These are phyloP conservation scores for Trichoderma koningii DNA, from an alignment of 2,329 filamentous ascomycete genomes.

Conservation along the genomic window DNA sequence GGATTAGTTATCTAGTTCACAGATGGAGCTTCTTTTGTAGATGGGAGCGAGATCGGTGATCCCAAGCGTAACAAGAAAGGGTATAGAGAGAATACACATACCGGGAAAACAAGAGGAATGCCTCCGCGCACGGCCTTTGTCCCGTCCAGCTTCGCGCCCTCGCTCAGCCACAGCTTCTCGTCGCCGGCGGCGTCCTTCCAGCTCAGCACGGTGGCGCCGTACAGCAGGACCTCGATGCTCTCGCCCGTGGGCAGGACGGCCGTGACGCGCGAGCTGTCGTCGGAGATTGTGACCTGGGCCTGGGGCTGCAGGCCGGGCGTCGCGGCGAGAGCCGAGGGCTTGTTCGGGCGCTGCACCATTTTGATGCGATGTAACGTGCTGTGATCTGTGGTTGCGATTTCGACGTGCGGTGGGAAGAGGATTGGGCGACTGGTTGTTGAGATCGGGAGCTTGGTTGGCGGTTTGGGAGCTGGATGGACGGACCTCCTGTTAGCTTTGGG, in stretches of 20 bases:
- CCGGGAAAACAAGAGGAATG: slow-evolving; percentile 90
- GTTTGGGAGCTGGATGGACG: background rate
- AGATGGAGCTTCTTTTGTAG: background rate
- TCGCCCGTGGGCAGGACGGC: slow-evolving; percentile 84
- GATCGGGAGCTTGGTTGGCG: background rate
- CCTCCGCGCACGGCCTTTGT: slow-evolving; percentile 88
- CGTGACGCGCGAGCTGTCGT: slow-evolving; percentile 71
- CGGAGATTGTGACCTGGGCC: slow-evolving; percentile 72
- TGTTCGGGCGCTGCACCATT: slow-evolving; percentile 85
- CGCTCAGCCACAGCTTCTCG: slow-evolving; percentile 86
- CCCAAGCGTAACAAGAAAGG: too few relatives aligned
- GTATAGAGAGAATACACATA: slow-evolving; percentile 48
- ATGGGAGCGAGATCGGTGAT: too few relatives aligned
- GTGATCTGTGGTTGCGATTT: background rate
- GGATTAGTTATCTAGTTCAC: background rate
- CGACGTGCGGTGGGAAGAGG: background rate
- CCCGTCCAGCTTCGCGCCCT: slow-evolving; percentile 78
- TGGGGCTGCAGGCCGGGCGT: slow-evolving; percentile 74
- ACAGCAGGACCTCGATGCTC: slow-evolving; percentile 81
- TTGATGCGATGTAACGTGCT: slow-evolving; percentile 1
- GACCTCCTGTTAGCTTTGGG: background rate
- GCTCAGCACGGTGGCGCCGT: slow-evolving; percentile 87
- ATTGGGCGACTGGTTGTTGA: background rate
- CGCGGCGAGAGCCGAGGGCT: slow-evolving; percentile 73
- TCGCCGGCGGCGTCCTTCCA: slow-evolving; percentile 81